Evolutionary conservation across 192 early-diverging fungal species (phyloP).

Genomic region (Coemansia sp.): DNA sequence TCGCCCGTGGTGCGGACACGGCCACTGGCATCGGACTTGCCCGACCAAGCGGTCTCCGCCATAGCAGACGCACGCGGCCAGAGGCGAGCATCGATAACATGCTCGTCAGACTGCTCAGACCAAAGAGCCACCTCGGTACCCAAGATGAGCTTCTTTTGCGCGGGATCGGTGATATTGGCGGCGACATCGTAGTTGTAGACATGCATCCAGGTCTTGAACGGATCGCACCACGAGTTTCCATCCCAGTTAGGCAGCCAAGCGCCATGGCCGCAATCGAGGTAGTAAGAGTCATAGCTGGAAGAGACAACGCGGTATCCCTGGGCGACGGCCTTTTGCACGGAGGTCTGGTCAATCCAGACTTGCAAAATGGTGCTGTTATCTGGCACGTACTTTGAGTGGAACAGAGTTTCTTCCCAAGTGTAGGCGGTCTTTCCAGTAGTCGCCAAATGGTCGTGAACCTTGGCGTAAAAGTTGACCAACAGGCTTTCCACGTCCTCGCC

Average conservation of each 20-base stretch:
- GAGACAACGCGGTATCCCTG: conserved; percentile 65
- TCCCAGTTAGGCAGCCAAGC: conserved; percentile 68
- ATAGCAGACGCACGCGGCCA: conserved; percentile 72
- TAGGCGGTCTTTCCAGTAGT: conserved; percentile 60
- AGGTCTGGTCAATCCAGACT: conserved; percentile 62
- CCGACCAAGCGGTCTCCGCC: conserved; percentile 71
- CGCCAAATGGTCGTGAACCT: conserved; percentile 57
- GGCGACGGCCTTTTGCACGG: conserved; percentile 53
- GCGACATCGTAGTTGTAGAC: conserved; percentile 65
- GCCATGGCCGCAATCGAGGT: conserved; percentile 75
- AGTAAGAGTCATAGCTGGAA: conserved; percentile 58
- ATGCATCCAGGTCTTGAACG: conserved; percentile 74
- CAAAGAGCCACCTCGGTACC: conserved; percentile 68
- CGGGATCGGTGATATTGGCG: conserved; percentile 53
- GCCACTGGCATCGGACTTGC: conserved; percentile 56
- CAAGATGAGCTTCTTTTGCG: conserved; percentile 58
- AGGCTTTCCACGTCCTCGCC: conserved; percentile 28
- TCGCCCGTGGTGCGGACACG: conserved; percentile 57
- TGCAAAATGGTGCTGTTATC: conserved; percentile 63
- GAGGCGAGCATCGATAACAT: conserved; percentile 58
- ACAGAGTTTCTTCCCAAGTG: conserved; percentile 79
- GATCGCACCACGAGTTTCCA: conserved; percentile 71
- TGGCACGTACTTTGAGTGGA: conserved; percentile 53
- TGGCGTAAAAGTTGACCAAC: conserved; percentile 52
- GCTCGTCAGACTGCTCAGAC: conserved; percentile 67